A percentile compares a stretch with the other conserved stretches of the same genome.
phyloP scores from a whole-genome alignment of 768 basidiomycete genomes.

The Pleurotus tuoliensis region DNA sequence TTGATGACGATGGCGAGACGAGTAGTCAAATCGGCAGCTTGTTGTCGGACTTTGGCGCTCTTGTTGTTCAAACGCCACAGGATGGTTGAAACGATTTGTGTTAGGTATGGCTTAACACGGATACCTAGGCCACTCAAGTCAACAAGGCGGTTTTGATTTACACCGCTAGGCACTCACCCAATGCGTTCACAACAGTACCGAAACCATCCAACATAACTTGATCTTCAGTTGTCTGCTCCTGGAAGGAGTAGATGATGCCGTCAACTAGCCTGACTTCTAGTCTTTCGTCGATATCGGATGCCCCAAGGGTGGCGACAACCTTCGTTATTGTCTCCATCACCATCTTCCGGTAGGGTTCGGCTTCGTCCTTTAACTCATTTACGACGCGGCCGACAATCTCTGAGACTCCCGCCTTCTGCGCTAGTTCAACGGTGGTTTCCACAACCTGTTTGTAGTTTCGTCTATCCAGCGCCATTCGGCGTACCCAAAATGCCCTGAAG shows the following conservation, averaged over 20 bases:
- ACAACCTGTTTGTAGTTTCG: conserved; percentile 97
- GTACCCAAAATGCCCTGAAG: conserved; percentile 99
- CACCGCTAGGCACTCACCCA: conserved; percentile 45
- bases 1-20: conserved; percentile 97
- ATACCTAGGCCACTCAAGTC: conserved; percentile 31
- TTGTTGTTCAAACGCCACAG: conserved; percentile 99
- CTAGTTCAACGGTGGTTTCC: conserved; percentile 97
- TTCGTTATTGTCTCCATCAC: conserved; percentile 99
- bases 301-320: conserved; percentile 88
- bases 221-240: conserved; percentile 98
- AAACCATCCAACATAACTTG: conserved; percentile 99
- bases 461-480: conserved; percentile 95
- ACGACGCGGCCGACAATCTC: conserved; percentile 90
- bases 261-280: conserved; percentile 93
- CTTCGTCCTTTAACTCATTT: conserved; percentile 89
- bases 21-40: conserved; percentile 98
- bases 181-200: conserved; percentile 94
- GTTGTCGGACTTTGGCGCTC: conserved; percentile 97
- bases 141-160: not conserved
- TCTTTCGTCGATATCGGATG: conserved; percentile 96
- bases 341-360: conserved; percentile 96
- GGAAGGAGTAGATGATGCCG: conserved; percentile 99
- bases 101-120: conserved; percentile 96
- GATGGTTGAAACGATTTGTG: conserved; percentile 97
- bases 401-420: conserved; percentile 93